Percentiles rank a stretch among this genome's conserved stretches.
These are phyloP conservation scores for Lachancea lanzarotensis DNA, from an alignment of 805 yeast genomes.

Conservation along the genomic window DNA sequence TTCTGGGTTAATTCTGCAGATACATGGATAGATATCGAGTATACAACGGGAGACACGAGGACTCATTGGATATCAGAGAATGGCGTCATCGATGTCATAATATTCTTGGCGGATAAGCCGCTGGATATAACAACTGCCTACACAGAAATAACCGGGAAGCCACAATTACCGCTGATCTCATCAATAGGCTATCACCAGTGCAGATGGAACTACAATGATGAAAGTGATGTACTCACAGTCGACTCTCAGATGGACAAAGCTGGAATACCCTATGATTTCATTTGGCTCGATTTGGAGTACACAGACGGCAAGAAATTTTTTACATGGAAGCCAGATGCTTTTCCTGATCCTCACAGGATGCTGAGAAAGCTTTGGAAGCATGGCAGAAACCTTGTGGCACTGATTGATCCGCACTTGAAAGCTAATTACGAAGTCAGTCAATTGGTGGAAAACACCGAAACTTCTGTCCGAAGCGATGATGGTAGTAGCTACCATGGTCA, in stretches of 20 bases:
- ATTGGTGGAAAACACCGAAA: constrained; percentile 34
- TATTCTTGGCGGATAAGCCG: constrained; percentile 52
- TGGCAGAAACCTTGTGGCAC: constrained; percentile 74
- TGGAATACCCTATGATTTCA: constrained; percentile 78
- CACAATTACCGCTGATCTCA: constrained; percentile 67
- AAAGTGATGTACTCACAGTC: constrained; percentile 74
- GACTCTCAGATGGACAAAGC: constrained; percentile 61
- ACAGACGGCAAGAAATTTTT: constrained; percentile 82
- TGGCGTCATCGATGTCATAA: constrained; percentile 71
- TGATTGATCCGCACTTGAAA: constrained; percentile 90
- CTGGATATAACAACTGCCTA: constrained; percentile 51
- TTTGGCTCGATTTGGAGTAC: constrained; percentile 95
- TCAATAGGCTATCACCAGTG: constrained; percentile 92
- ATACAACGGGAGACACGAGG: constrained; percentile 17
- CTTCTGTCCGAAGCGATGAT: constrained; percentile 42
- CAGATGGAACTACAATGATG: constrained; percentile 94
- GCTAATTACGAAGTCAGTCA: constrained; percentile 61
- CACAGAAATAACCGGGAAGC: constrained; percentile 64
- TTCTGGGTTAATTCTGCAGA: constrained; percentile 95
- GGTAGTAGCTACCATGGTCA: constrained; percentile 66
- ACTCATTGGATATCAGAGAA: constrained; percentile 95
- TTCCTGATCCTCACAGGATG: constrained; percentile 72
- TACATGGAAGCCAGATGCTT: constrained; percentile 74
- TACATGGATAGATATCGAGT: constrained; percentile 69
- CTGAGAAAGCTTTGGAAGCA: constrained; percentile 55